Evolutionary conservation across 2,329 filamentous ascomycete genomes (phyloP).

Genomic region (Penicillium sp.): DNA sequence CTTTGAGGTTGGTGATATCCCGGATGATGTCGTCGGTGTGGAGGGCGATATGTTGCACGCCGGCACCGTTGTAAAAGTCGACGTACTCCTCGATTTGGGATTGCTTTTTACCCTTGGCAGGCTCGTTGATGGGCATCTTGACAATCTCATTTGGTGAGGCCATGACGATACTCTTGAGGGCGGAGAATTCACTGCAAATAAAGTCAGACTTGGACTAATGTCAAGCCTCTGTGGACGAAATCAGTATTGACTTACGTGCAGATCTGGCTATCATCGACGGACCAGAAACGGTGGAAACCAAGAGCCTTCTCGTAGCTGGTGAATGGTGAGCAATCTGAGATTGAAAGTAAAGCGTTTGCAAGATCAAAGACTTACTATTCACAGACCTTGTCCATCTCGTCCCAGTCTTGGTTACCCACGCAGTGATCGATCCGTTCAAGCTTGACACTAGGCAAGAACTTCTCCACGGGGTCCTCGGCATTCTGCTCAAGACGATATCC

Average conservation of each 20-base stretch:
- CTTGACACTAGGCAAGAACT: slow-evolving; percentile 55
- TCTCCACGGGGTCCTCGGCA: slow-evolving; percentile 41
- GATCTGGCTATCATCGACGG: slow-evolving; percentile 87
- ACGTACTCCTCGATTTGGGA: slow-evolving; percentile 93
- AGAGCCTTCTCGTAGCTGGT: slow-evolving; percentile 76
- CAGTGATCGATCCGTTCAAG: slow-evolving; percentile 87
- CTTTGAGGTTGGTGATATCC: slow-evolving; percentile 69
- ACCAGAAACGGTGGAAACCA: slow-evolving; percentile 96
- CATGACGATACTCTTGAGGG: slow-evolving; percentile 87
- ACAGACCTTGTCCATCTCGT: slow-evolving; percentile 67
- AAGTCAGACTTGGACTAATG: neutral
- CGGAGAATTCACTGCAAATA: slow-evolving; percentile 64
- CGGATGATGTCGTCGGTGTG: slow-evolving; percentile 73
- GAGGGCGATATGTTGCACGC: slow-evolving; percentile 90
- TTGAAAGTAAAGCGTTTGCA: neutral
- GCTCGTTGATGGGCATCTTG: slow-evolving; percentile 99
- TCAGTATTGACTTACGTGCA: slow-evolving; percentile 49
- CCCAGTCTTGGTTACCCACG: slow-evolving; percentile 94
- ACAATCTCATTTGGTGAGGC: slow-evolving; percentile 74
- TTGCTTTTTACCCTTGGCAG: slow-evolving; percentile 80
- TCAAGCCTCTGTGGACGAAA: neutral
- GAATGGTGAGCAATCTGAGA: slow-evolving; percentile 4
- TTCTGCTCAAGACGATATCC: slow-evolving; percentile 60
- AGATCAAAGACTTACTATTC: slow-evolving; percentile 44
- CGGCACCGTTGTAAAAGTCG: slow-evolving; percentile 80